Percentiles rank a stretch among this genome's conserved stretches.
These are phyloP conservation scores for Xylariaceae sp. DNA, from an alignment of 2,329 filamentous ascomycete species.

Conservation along the genomic window DNA sequence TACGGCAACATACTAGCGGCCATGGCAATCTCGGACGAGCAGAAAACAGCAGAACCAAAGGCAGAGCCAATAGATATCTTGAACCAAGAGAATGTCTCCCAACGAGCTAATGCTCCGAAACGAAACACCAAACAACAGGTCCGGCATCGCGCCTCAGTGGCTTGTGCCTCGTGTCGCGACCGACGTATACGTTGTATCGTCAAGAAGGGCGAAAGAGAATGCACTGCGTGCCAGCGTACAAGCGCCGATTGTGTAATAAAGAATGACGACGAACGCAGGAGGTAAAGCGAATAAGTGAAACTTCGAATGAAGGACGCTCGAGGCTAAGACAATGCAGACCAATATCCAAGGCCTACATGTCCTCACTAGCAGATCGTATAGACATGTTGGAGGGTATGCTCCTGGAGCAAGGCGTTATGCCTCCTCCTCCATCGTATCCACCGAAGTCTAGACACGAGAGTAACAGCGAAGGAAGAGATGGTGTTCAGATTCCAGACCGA, in stretches of 20 bases:
- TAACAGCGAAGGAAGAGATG: not conserved
- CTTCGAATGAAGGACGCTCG: not conserved
- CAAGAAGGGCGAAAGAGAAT: constrained; percentile 11
- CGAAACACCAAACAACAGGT: constrained; percentile 12
- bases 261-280: constrained; percentile 17
- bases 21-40: constrained; percentile 7
- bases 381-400: constrained; percentile 14
- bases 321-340: constrained; percentile 10
- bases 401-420: constrained; percentile 7
- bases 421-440: constrained; percentile 11
- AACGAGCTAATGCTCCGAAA: constrained; percentile 3
- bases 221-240: constrained; percentile 14
- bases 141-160: constrained; percentile 14
- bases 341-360: constrained; percentile 16
- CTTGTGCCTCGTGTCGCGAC: constrained; percentile 16
- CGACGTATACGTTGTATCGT: constrained; percentile 17
- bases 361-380: constrained; percentile 14
- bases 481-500: not conserved
- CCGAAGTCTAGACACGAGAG: constrained; percentile 13
- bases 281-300: constrained; percentile 6
- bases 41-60: constrained; percentile 4
- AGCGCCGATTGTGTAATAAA: constrained; percentile 16
- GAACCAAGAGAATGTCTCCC: constrained; percentile 14
- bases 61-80: constrained; percentile 12
- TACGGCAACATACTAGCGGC: not conserved